Conservation (phyloP, 2,329 filamentous ascomycete species). For the Penicillium crustosum region DNA sequence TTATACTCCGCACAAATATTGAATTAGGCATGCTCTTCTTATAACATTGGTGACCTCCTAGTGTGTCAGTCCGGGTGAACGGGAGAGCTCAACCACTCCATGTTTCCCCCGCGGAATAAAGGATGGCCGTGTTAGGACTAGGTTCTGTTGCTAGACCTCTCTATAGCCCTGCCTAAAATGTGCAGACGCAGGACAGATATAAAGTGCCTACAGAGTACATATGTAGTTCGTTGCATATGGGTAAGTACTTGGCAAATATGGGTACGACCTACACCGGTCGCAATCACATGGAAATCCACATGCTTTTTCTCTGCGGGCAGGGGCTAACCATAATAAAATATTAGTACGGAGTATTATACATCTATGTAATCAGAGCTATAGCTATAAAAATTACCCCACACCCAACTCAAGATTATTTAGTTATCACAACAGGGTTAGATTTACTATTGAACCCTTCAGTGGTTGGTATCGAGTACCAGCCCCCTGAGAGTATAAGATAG, state of each 20-base stretch:
- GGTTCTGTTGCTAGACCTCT: not conserved
- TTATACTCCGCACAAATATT: too few relatives aligned
- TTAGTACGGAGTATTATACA: too few relatives aligned
- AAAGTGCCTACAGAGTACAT: not conserved
- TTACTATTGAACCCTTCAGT: not conserved
- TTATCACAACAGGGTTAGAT: fast-evolving
- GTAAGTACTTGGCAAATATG: not conserved
- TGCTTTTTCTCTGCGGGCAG: not conserved
- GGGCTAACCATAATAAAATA: too few relatives aligned
- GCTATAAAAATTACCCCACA: too few relatives aligned
- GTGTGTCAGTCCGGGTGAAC: constrained; percentile 19
- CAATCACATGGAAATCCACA: constrained; percentile 17
- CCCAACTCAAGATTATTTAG: not conserved
- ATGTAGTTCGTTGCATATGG: not conserved
- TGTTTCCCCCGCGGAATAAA: constrained; percentile 23
- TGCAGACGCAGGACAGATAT: not conserved
- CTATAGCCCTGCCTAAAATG: not conserved
- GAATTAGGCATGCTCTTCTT: not conserved
- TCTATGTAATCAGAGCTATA: not conserved
- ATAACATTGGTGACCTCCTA: constrained; percentile 16
- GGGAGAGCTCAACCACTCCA: constrained; percentile 16
- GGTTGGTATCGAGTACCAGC: not conserved
- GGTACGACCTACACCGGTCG: not conserved
- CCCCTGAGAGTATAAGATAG: not conserved
- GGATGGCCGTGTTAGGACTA: constrained; percentile 12